Conservation (phyloP, 805 yeast genomes). For the Saturnispora gosingensis region DNA sequence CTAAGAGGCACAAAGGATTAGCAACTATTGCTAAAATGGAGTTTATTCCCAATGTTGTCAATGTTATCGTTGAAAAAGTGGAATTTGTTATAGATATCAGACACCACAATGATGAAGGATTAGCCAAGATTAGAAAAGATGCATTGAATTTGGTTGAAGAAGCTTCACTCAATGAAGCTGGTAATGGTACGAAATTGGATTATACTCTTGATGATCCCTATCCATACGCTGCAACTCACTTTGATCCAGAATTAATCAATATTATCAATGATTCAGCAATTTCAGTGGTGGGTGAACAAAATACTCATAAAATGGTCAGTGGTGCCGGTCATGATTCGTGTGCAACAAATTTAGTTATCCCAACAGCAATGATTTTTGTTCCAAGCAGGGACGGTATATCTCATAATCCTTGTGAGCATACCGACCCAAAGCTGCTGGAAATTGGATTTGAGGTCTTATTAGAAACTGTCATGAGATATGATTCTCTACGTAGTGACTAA, state of each 20-base stretch:
- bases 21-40: slow-evolving; percentile 51
- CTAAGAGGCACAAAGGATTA: slow-evolving; percentile 41
- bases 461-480: slow-evolving; percentile 33
- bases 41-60: slow-evolving; percentile 51
- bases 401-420: slow-evolving; percentile 59
- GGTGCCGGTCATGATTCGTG: slow-evolving; percentile 77
- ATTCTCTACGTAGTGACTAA: slow-evolving; percentile 11
- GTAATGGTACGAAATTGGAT: slow-evolving; percentile 33
- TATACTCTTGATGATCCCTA: slow-evolving; percentile 35
- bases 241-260: slow-evolving; percentile 40
- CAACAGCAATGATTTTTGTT: slow-evolving; percentile 68
- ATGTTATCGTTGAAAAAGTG: slow-evolving; percentile 58
- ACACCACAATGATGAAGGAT: slow-evolving; percentile 38
- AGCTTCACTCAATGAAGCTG: slow-evolving; percentile 21
- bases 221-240: slow-evolving; percentile 40
- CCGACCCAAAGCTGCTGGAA: slow-evolving; percentile 55
- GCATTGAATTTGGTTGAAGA: slow-evolving; percentile 25
- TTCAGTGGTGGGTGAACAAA: slow-evolving; percentile 37
- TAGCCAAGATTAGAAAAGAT: slow-evolving; percentile 31
- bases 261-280: slow-evolving; percentile 46
- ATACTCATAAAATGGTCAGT: slow-evolving; percentile 40
- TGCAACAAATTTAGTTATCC: slow-evolving; percentile 43
- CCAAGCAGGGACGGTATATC: slow-evolving; percentile 60
- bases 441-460: slow-evolving; percentile 50
- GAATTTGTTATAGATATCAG: slow-evolving; percentile 54